Conservation (phyloP, 2,329 filamentous ascomycete genomes). For the Stagonosporopsis tanaceti region DNA sequence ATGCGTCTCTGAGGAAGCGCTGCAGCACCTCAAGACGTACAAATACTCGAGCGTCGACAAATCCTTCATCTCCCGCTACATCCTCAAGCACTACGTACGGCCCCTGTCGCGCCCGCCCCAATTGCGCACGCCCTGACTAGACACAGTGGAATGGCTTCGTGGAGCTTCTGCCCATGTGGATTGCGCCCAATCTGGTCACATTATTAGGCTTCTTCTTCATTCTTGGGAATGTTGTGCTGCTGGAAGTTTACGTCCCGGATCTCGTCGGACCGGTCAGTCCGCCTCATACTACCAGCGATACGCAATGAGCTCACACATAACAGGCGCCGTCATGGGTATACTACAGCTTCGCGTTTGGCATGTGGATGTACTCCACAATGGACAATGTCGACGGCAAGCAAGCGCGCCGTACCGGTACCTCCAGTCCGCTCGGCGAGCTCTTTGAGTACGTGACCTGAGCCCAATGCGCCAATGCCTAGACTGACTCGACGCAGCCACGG, state of each 20-base stretch:
- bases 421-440: conserved; percentile 91
- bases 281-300: neutral
- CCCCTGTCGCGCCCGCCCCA: conserved; percentile 1
- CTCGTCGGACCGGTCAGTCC: conserved; percentile 81
- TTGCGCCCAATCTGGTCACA: conserved; percentile 98
- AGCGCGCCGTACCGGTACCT: conserved; percentile 91
- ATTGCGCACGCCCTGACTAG: conserved; percentile 33
- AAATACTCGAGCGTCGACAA: conserved; percentile 98
- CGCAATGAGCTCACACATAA: conserved; percentile 21
- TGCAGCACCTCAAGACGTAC: conserved; percentile 92
- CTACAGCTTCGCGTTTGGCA: conserved; percentile 91
- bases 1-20: conserved; percentile 83
- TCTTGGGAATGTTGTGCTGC: conserved; percentile 77
- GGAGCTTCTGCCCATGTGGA: conserved; percentile 89
- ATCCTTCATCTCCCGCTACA: conserved; percentile 90
- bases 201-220: conserved; percentile 95
- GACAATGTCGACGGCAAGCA: conserved; percentile 99
- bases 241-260: conserved; percentile 86
- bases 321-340: conserved; percentile 91
- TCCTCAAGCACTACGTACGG: conserved; percentile 92
- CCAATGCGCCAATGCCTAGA: conserved; percentile 32
- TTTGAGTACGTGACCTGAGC: conserved; percentile 72
- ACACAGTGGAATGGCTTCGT: conserved; percentile 95
- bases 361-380: conserved; percentile 99
- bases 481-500: conserved; percentile 69